Percentiles rank a stretch among this genome's conserved stretches.
Conservation (phyloP, 306 rosid species). For the Glycine tomentella region DNA sequence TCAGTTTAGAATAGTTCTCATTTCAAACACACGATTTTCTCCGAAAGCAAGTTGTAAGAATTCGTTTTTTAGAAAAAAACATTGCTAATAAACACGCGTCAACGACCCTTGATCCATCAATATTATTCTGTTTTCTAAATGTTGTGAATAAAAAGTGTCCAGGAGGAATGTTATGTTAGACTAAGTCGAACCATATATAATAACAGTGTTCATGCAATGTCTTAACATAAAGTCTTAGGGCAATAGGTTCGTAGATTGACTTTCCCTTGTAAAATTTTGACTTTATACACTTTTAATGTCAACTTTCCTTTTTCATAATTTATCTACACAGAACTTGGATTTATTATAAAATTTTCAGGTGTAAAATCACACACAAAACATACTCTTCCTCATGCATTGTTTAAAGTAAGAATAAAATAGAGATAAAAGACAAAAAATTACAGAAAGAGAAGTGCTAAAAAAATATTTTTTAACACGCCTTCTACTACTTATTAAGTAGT, state of each 20-base stretch:
- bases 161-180: background rate
- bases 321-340: background rate
- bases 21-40: background rate
- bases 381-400: background rate
- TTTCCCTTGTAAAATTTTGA: background rate
- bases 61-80: no score
- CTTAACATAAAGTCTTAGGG: background rate
- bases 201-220: background rate
- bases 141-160: background rate
- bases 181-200: background rate
- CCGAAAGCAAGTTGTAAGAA: no score
- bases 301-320: background rate
- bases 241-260: no score
- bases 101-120: background rate
- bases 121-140: background rate
- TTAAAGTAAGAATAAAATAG: no score
- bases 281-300: background rate
- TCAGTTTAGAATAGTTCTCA: background rate
- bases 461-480: no score
- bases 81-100: background rate
- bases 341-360: background rate
- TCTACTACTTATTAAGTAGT: no score
- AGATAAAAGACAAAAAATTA: no score
- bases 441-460: no score
- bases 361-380: background rate